Evolutionary conservation across 495 filamentous ascomycete genomes (phyloP).

Genomic region (Saxophila tyrrhenica): DNA sequence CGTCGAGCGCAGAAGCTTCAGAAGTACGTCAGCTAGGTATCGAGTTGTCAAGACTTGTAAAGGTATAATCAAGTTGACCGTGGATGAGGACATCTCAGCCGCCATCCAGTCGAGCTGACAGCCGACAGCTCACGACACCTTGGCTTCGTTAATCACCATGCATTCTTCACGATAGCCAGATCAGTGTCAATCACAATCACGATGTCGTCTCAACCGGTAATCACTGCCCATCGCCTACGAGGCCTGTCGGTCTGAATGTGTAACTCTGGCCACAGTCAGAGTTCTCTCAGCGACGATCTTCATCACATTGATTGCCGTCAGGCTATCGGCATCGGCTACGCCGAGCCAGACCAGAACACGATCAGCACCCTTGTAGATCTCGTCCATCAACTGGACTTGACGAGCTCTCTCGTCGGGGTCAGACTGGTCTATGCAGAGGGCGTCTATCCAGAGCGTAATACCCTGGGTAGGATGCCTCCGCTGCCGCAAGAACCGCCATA

Average conservation of each 20-base stretch:
- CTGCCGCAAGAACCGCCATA: neutral
- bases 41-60: too few species aligned
- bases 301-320: neutral
- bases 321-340: neutral
- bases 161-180: too few species aligned
- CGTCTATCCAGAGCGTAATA: conserved; percentile 4
- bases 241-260: neutral
- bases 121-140: too few species aligned
- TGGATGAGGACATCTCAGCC: too few species aligned
- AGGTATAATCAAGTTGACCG: too few species aligned
- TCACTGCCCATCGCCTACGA: too few species aligned
- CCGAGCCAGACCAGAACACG: conserved; percentile 8
- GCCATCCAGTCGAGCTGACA: too few species aligned
- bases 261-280: neutral
- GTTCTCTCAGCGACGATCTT: neutral
- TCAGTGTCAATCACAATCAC: too few species aligned
- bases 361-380: conserved; percentile 4
- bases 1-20: too few species aligned
- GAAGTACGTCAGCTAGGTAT: too few species aligned
- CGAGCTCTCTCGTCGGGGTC: neutral
- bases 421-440: conserved; percentile 5
- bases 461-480: neutral
- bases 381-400: conserved; percentile 3
- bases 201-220: too few species aligned
- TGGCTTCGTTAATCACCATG: too few species aligned